Base-by-base conservation (phyloP, 352 stramenopile species). In the Phytophthora pistaciae region DNA sequence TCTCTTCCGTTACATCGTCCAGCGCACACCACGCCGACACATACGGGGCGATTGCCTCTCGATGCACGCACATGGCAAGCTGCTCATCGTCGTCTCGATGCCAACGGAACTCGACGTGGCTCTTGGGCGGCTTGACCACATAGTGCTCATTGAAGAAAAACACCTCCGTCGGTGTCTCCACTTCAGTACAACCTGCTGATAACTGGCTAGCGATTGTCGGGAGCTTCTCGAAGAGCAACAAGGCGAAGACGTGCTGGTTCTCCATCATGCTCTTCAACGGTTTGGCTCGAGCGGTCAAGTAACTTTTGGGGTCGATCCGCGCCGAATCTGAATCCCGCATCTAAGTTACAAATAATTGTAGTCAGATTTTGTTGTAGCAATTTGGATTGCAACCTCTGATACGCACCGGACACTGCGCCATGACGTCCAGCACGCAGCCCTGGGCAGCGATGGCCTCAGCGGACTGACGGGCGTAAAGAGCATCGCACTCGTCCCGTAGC, bases 111-210 rank as follows among this genome's bases (percentile, higher is more conserved):
- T 91, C 80, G 23, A 91, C 84, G 23, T 73, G 55, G 1, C 82
- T 82, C 10, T 72, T 57, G 6, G 85, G 77, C 3, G 87, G 87
- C 50, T 94, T 93, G 59, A 92, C 78, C 21, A 94, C 82, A 59
- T 90, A 94, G 60, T 94, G 87, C 60, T 94, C 87, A 56, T 93
- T 93, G 72, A 94, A 93, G 57, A 93, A 92, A n/a, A 75, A 78
- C 6, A 85, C 27, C 27, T 33, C 11, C 8, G 21, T 55, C 3
- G 7, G 14, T 38, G 38, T 42, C 1, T 66, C 33, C 2, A 31
- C 25, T 13, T 67, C 33, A 2, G 52, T 38, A 48, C 23, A 42
- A 21, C 25, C 27, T 52, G 23, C 13, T 53, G 85, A 16, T 11
- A 87, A 23, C 9, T 72, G 59, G 1, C 18, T 33, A n/a, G 56